Percentiles rank a stretch among this genome's conserved stretches.
Conservation (phyloP, 2,329 filamentous ascomycete species). For the Ceratocystis alfenasii region DNA sequence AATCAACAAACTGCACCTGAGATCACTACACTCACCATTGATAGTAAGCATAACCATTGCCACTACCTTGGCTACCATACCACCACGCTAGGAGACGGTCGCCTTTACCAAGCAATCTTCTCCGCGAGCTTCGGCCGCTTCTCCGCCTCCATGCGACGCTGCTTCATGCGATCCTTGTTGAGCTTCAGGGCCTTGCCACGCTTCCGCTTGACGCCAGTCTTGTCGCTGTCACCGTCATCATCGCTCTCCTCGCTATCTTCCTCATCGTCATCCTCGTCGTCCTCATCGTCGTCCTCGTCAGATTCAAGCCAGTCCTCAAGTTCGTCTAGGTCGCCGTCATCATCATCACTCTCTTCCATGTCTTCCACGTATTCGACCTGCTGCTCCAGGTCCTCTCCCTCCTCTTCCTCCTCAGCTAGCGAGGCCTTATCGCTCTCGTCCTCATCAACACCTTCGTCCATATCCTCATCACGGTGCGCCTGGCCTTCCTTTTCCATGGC, state of each 20-base stretch:
- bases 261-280: constrained; percentile 46
- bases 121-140: constrained; percentile 34
- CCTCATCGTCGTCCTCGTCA: constrained; percentile 47
- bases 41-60: neutral
- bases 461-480: constrained; percentile 69
- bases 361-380: constrained; percentile 90
- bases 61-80: neutral
- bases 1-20: neutral
- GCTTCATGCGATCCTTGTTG: constrained; percentile 32
- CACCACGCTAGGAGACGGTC: neutral
- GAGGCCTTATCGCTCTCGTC: constrained; percentile 48
- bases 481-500: constrained; percentile 81
- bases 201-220: constrained; percentile 46
- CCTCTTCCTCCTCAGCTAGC: constrained; percentile 58
- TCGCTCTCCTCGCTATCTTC: constrained; percentile 46
- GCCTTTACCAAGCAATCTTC: constrained; percentile 33
- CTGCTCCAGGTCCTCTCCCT: constrained; percentile 68
- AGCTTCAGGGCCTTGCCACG: constrained; percentile 38
- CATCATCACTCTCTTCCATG: constrained; percentile 71
- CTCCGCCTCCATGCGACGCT: constrained; percentile 52
- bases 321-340: constrained; percentile 75
- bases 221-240: constrained; percentile 44
- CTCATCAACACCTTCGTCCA: constrained; percentile 70
- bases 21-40: neutral
- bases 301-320: constrained; percentile 57